Conservation (phyloP, 179 eudicot genomes). For the Patellifolia procumbens region DNA sequence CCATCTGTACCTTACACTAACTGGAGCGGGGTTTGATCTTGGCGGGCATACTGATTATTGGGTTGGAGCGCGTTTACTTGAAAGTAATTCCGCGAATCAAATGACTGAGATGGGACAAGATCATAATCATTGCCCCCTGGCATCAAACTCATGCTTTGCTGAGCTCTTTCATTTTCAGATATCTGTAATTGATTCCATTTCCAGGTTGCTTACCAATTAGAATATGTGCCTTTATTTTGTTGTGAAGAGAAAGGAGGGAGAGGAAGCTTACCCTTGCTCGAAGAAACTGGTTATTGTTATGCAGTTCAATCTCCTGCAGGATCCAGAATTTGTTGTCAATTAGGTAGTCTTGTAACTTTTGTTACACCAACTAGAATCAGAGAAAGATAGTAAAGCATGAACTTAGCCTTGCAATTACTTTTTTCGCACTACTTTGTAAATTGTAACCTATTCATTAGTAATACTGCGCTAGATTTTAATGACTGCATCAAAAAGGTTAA, state of each 20-base stretch:
- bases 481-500: too few species aligned
- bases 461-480: too few species aligned
- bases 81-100: constrained; percentile 71
- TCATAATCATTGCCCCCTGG: constrained; percentile 67
- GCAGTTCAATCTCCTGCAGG: constrained; percentile 88
- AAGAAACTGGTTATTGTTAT: constrained; percentile 82
- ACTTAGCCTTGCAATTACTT: too few species aligned
- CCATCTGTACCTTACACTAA: constrained; percentile 52
- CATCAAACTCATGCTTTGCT: constrained; percentile 85
- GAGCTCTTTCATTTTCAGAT: constrained; percentile 87
- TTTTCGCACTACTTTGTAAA: too few species aligned
- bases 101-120: constrained; percentile 59
- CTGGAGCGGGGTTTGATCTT: constrained; percentile 76
- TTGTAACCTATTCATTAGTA: too few species aligned
- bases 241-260: not conserved
- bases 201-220: too few species aligned
- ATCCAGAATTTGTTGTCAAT: not conserved
- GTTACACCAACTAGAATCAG: too few species aligned
- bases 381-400: too few species aligned
- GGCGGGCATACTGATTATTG: constrained; percentile 60
- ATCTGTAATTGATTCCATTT: constrained; percentile 42
- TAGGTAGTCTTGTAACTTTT: not conserved
- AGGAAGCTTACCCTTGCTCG: constrained; percentile 68
- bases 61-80: constrained; percentile 76
- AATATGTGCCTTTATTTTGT: not conserved